Evolutionary conservation across 2,329 filamentous ascomycete species (phyloP).

Genomic region (Apiospora malaysiana): DNA sequence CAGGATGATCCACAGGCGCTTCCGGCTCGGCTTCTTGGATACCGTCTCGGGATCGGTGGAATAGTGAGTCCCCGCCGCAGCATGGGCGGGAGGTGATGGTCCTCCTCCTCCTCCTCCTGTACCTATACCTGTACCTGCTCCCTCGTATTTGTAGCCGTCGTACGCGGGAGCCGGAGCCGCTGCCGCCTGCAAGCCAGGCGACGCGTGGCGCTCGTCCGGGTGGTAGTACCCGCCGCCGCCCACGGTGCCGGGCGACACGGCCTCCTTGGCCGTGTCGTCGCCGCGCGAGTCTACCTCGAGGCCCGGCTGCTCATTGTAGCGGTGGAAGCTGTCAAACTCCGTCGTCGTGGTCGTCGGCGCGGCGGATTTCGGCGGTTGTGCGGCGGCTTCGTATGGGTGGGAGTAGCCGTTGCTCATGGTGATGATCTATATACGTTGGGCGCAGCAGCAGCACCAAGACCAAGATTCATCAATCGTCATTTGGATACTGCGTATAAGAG

Average conservation of each 20-base stretch:
- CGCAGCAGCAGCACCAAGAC: neutral
- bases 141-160: neutral
- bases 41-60: neutral
- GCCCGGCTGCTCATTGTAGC: slow-evolving; percentile 1
- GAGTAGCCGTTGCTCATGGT: neutral
- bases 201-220: neutral
- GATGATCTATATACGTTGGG: neutral
- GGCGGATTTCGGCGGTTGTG: neutral
- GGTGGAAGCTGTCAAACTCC: neutral
- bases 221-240: neutral
- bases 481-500: neutral
- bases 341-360: neutral
- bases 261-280: neutral
- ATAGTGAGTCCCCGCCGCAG: neutral
- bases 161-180: neutral
- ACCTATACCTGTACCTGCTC: neutral
- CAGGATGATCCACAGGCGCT: slow-evolving; percentile 18
- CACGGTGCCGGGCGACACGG: neutral
- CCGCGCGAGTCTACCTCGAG: slow-evolving; percentile 18
- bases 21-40: neutral
- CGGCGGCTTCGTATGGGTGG: neutral
- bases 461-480: neutral
- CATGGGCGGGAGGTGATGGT: too few relatives aligned
- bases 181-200: neutral
- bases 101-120: too few relatives aligned